phyloP scores from a whole-genome alignment of 495 filamentous ascomycete genomes.

The Trichoderma reesei region DNA sequence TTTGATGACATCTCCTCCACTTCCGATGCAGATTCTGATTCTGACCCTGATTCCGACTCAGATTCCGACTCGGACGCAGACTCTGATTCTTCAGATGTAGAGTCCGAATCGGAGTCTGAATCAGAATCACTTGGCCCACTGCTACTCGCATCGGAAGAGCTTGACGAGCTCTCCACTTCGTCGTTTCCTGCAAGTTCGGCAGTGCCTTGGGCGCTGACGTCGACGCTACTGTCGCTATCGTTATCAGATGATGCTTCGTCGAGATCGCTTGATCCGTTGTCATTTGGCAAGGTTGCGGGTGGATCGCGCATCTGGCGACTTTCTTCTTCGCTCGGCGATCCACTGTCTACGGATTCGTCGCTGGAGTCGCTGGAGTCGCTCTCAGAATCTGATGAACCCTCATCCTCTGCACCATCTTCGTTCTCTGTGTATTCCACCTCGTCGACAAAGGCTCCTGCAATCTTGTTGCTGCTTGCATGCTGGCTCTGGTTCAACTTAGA shows the following conservation, averaged over 20 bases:
- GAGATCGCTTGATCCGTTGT: neutral
- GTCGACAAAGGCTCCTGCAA: neutral
- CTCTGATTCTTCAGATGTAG: slow-evolving; percentile 13
- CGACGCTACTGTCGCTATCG: neutral
- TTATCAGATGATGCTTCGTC: neutral
- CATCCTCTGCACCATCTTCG: neutral
- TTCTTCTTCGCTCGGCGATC: neutral
- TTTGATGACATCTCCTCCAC: neutral
- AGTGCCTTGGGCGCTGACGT: neutral
- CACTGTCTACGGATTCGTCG: neutral
- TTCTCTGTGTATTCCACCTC: neutral
- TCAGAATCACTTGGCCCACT: slow-evolving; percentile 12
- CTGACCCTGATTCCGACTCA: slow-evolving; percentile 12
- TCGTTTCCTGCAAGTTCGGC: neutral
- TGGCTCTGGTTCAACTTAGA: neutral
- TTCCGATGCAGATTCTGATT: slow-evolving; percentile 15
- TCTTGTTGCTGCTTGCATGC: neutral
- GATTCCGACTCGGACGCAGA: slow-evolving; percentile 13
- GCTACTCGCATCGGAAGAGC: neutral
- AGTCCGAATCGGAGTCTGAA: slow-evolving; percentile 18
- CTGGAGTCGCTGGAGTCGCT: neutral
- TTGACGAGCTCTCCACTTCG: neutral
- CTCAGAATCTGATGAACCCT: neutral
- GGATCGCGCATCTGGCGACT: neutral
- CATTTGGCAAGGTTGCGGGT: neutral